These are phyloP conservation scores for Gnomoniopsis smithogilvyi DNA, from an alignment of 2,329 filamentous ascomycete species.

Conservation along the genomic window DNA sequence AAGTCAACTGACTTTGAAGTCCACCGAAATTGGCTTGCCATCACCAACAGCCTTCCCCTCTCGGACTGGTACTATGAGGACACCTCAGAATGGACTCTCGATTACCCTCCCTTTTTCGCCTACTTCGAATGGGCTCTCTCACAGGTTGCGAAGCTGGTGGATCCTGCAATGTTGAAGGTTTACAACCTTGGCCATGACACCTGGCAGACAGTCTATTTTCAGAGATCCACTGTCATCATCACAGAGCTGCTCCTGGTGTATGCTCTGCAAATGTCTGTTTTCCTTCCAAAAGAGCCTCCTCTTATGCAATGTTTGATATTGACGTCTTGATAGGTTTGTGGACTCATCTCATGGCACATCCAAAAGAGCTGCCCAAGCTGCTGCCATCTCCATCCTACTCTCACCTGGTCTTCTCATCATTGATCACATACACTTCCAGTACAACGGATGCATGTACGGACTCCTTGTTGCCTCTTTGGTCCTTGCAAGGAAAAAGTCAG, in stretches of 20 bases:
- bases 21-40: slow-evolving; percentile 96
- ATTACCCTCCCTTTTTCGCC: slow-evolving; percentile 98
- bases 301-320: neutral
- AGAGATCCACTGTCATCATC: slow-evolving; percentile 80
- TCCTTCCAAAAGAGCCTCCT: neutral
- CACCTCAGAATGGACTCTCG: slow-evolving; percentile 98
- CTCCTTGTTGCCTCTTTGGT: slow-evolving; percentile 84
- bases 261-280: slow-evolving; percentile 68
- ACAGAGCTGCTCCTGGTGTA: slow-evolving; percentile 83
- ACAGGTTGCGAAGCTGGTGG: slow-evolving; percentile 71
- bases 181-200: slow-evolving; percentile 82
- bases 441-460: slow-evolving; percentile 96
- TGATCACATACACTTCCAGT: slow-evolving; percentile 98
- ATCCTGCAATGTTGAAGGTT: slow-evolving; percentile 78
- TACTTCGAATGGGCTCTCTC: slow-evolving; percentile 94
- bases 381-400: slow-evolving; percentile 82
- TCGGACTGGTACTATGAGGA: slow-evolving; percentile 96
- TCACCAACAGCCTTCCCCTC: slow-evolving; percentile 83
- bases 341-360: slow-evolving; percentile 62
- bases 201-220: slow-evolving; percentile 93
- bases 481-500: slow-evolving; percentile 71
- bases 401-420: slow-evolving; percentile 95
- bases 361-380: slow-evolving; percentile 78
- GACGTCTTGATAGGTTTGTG: slow-evolving; percentile 58
- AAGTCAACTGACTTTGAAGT: slow-evolving; percentile 99